Evolutionary conservation across 169 alveolate genomes (phyloP), one percentile per base, ranked within the genome.

Genomic region (Fabrea salina): DNA sequence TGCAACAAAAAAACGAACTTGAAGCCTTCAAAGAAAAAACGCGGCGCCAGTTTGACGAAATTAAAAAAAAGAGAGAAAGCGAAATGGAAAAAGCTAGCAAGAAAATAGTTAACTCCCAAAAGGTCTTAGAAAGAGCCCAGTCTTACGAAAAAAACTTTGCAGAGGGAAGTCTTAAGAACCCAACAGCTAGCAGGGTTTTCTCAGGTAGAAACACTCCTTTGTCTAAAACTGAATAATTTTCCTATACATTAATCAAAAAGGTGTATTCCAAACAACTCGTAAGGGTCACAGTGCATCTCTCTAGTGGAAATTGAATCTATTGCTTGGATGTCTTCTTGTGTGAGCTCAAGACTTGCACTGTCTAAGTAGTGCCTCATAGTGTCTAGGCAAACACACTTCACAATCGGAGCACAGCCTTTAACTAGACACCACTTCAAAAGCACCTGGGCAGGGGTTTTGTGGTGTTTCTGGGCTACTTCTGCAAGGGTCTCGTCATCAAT

Each of bases 351-450:
- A 11, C 78, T 49, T 4, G n/a, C 32, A 27, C 81, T 6, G 3
- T 75, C 82, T 37, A 75, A 76, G 70, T 89, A 85, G 50, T 82
- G 90, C 53, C 50, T 57, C 19, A 85, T 57, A 76, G 90, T 78
- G 6, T 66, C 76, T 11, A 37, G 27, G 6, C 53, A 82, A 0
- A 68, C 58, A 22, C 85, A 41, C 35, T 79, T 86, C 22, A 89
- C 89, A 27, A 89, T 81, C 7, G 79, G 79, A 19, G 44, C 44
- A 1, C 70, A 79, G 13, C 71, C 75, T 88, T 83, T 82, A 3
- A 67, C 3, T 3, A 85, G 22, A 51, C 82, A 74, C 90, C 90
- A 89, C 33, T 71, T 76, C 11, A 88, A 64, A 25, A 70, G 68
- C 35, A 85, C 58, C 58, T 88, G 78, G 13, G 86, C 86, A 19